phyloP scores from a whole-genome alignment of 345 rosid species.

The Erysimum cheiranthoides region DNA sequence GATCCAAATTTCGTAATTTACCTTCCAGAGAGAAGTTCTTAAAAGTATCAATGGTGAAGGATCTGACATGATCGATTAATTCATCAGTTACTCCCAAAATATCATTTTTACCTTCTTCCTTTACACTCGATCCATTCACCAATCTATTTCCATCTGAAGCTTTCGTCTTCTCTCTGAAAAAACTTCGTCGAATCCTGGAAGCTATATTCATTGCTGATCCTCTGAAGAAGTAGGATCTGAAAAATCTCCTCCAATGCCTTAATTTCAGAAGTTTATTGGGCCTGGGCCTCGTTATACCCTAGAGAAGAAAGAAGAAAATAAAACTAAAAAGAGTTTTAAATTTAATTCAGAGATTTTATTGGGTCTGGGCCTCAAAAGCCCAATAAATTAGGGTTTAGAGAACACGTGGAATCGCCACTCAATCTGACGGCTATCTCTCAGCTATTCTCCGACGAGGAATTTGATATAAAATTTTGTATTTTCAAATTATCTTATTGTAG shows the following conservation, averaged over 20 bases:
- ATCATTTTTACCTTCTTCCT: conserved; percentile 46
- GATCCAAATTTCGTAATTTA: conserved; percentile 14
- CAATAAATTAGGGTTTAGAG: too few species aligned
- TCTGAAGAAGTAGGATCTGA: neutral
- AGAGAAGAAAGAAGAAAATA: too few species aligned
- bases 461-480: too few species aligned
- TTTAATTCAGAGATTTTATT: neutral
- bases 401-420: too few species aligned
- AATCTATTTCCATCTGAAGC: conserved; percentile 31
- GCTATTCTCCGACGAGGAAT: too few species aligned
- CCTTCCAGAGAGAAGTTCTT: conserved; percentile 71
- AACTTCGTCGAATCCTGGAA: conserved; percentile 65
- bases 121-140: neutral
- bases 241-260: neutral
- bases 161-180: conserved; percentile 41
- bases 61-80: conserved; percentile 62
- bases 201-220: conserved; percentile 55
- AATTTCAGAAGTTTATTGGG: too few species aligned
- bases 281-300: too few species aligned
- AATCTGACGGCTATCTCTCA: too few species aligned
- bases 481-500: too few species aligned
- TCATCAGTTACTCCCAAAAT: conserved; percentile 67
- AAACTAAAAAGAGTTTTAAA: neutral
- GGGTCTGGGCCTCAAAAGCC: too few species aligned
- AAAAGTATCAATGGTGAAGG: conserved; percentile 79